Evolutionary conservation across 140 eudicot species (phyloP), one percentile per base, ranked within the genome.

Genomic region (Cichorium intybus): DNA sequence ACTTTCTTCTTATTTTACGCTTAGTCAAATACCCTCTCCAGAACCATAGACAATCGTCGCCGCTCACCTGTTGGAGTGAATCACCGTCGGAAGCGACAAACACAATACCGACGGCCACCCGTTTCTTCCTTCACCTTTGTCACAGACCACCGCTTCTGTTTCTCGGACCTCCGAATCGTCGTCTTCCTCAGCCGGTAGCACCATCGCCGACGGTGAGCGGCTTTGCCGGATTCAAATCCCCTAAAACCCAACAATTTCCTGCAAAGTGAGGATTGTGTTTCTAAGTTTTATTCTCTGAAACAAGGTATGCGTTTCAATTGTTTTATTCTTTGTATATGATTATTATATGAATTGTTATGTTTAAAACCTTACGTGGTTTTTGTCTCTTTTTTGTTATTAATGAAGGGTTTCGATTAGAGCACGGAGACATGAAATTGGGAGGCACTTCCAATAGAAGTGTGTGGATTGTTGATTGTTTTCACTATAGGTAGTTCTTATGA

Each of bases 221-320:
- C n/a, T n/a, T n/a, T n/a, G n/a, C n/a, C n/a, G n/a, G n/a, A n/a
- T n/a, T n/a, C n/a, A n/a, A n/a, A n/a, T 15, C 43, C 68, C 57
- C 50, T 56, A 46, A 47, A 48, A 64, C 55, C 62, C 62, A 56
- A 56, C 62, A 28, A 56, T 56, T 28, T 56, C 23, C 24, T 56
- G 28, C 62, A 33, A 56, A 56, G 62, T 56, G 62, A 56, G 24
- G n/a, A 28, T 6, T 10, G 7, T 56, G 49, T 64, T 64, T 64
- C n/a, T 64, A 12, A 16, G 17, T 39, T 39, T 39, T 39, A 41
- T 31, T 55, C 43, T 59, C 65, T 31, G 65, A 59, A 59, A 41
- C 48, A 41, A 14, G 35, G 24, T 57, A 6, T 69, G 49, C 45
- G 48, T 56, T 50, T 68, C 28, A 26, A 26, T 24, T 54, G 5